Evolutionary conservation across 495 filamentous ascomycete species (phyloP), one percentile per base, ranked within the genome.

Genomic region (Cryomyces minteri): DNA sequence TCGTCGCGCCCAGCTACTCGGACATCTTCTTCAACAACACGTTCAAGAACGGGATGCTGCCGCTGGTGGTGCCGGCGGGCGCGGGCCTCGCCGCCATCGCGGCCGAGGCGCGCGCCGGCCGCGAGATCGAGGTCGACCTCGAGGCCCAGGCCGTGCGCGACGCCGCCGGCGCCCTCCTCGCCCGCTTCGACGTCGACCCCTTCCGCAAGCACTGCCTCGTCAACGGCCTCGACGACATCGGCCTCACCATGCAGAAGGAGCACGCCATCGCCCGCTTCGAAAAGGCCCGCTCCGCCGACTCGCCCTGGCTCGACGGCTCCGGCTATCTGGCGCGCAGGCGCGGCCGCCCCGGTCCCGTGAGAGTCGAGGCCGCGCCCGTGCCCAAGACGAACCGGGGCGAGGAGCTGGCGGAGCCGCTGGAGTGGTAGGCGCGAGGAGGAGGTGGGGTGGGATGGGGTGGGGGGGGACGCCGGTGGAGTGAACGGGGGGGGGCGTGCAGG

Each of bases 11-110:
- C 8, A 84, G 78, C 11, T 98, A 82, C 55, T 88, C 86, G 48
- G 90, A 98, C 57, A 98, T 98, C 64, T 95, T 95, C 75, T 93
- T 87, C 76, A 98, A 95, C 74, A 98, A 98, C 68, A 92, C 84
- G 12, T 95, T 95, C 75, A 98, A 98, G 73, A 98, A 98, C 67
- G 90, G 88, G 64, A 98, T 98, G 90, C 72, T 98, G 34, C 88
- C 88, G 29, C 73, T 95, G 51, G 63, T 70, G 34, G 82, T 98
- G 60, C 66, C 70, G 32, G 73, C 88, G 60, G 58, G 76, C 40
- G 70, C 53, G 6, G 74, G 69, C 11, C 69, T 96, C 4, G 68
- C 77, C 6, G 68, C 65, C 52, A 78, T 98, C 49, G 79, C 82
- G 37, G 77, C 72, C 28, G 86, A 93, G 63, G 87, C 88, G 31